Base-by-base conservation (phyloP, 2,329 filamentous ascomycete species). In the Calonectria hongkongensis region DNA sequence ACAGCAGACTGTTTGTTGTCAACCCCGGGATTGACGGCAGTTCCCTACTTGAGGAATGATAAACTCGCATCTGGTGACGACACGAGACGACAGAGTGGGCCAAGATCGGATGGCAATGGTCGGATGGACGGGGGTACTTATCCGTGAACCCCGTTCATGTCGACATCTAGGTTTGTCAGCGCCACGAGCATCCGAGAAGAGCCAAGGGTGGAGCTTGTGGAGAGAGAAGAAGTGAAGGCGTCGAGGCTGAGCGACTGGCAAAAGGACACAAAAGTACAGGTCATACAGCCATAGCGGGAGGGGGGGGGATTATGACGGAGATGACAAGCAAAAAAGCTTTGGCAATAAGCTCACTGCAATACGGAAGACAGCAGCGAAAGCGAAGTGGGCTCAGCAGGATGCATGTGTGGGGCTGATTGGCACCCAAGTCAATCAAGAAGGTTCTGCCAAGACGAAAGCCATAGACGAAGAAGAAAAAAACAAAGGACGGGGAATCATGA, bases 61-160 rank as follows among this genome's bases (percentile, higher is more conserved):
- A 66, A 66, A 56, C 48, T 54, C 50, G 64, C 54, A 60, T 60
- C 13, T 9, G 54, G 54, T 60, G 54, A 60, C 54, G 54, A 60
- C 54, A 60, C 54, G 30, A 60, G 33, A 60, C 39, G 36, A 39
- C 54, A 47, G 63, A 54, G 63, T 67, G 60, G 56, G 28, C 33
- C 47, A 27, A 45, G 58, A 45, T 45, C 27, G 58, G 58, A 45
- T 63, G 51, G 18, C 45, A 39, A 33, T 62, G 54, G 33, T 27
- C 21, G 54, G 54, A 39, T 41, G 54, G 33, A 30, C 54, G 33
- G 54, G 58, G 33, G 36, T 39, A 9, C 54, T 33, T 63, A 45
- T 62, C 58, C 58, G 58, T 47, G 39, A 43, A 30, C 58, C 28
- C 58, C 25, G 39, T 63, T 63, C 28, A 45, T 60, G 54, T 27